These are phyloP conservation scores for Trichoderma oligosporum DNA, from an alignment of 2,329 filamentous ascomycete genomes.

Conservation along the genomic window DNA sequence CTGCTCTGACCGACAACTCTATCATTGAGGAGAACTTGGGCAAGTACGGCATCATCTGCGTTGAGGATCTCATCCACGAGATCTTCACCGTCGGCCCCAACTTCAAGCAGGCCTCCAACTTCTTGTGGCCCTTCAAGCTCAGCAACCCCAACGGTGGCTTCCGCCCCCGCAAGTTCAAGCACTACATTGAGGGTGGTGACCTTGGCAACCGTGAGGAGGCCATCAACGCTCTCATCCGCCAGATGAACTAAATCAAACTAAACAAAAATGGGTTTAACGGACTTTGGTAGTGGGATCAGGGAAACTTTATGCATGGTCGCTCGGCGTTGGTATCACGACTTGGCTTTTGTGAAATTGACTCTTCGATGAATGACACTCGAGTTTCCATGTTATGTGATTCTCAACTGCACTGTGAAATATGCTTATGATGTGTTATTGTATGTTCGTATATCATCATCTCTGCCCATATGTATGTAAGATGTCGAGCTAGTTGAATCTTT, in stretches of 20 bases:
- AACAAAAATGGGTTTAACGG: slow-evolving; percentile 24
- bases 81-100: slow-evolving; percentile 98
- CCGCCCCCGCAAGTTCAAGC: slow-evolving; percentile 95
- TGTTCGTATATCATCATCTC: neutral
- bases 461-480: neutral
- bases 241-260: slow-evolving; percentile 78
- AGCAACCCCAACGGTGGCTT: slow-evolving; percentile 97
- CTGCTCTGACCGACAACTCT: slow-evolving; percentile 94
- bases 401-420: neutral
- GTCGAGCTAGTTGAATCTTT: neutral
- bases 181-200: slow-evolving; percentile 98
- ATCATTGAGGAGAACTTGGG: slow-evolving; percentile 95
- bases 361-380: slow-evolving; percentile 40
- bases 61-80: slow-evolving; percentile 99
- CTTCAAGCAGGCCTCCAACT: slow-evolving; percentile 99
- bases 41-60: slow-evolving; percentile 98
- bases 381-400: slow-evolving; percentile 30
- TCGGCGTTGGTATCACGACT: slow-evolving; percentile 42
- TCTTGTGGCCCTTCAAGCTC: slow-evolving; percentile 99
- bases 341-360: slow-evolving; percentile 38
- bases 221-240: slow-evolving; percentile 93
- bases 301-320: slow-evolving; percentile 37
- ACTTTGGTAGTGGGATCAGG: slow-evolving; percentile 29
- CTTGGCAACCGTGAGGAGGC: slow-evolving; percentile 97
- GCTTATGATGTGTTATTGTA: neutral